Evolutionary conservation across 2,329 filamentous ascomycete genomes (phyloP).

Genomic region (Scytalidium lignicola): DNA sequence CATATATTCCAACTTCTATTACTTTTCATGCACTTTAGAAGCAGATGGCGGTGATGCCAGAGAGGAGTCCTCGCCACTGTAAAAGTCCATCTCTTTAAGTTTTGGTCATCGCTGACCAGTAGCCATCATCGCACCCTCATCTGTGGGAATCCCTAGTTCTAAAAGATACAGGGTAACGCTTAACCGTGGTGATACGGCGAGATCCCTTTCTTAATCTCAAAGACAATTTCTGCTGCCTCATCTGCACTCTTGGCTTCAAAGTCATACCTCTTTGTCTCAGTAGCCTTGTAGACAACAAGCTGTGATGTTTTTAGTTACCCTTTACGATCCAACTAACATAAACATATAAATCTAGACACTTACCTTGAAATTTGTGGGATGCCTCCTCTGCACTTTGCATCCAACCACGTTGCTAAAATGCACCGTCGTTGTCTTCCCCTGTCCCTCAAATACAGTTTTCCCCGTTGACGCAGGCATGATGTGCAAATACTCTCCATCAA

Average conservation of each 20-base stretch:
- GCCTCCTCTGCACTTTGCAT: conserved; percentile 74
- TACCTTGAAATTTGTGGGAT: conserved; percentile 76
- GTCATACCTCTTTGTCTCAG: conserved; percentile 76
- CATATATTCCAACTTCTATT: too few species aligned
- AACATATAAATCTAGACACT: conserved; percentile 11
- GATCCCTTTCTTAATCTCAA: conserved; percentile 71
- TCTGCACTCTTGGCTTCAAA: conserved; percentile 71
- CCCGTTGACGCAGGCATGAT: conserved; percentile 69
- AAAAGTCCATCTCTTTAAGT: too few species aligned
- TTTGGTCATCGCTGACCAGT: too few species aligned
- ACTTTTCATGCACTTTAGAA: too few species aligned
- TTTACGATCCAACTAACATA: background rate
- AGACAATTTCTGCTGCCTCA: conserved; percentile 74
- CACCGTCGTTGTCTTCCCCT: conserved; percentile 71
- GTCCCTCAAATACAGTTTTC: conserved; percentile 58
- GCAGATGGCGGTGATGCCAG: too few species aligned
- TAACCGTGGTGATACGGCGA: conserved; percentile 47
- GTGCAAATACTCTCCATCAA: conserved; percentile 83
- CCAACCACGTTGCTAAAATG: conserved; percentile 79
- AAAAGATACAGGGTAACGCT: background rate
- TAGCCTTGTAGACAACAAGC: conserved; percentile 68
- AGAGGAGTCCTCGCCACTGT: too few species aligned
- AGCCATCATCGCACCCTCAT: too few species aligned
- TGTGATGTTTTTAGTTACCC: conserved; percentile 24
- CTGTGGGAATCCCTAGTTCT: too few species aligned